Base-by-base conservation (phyloP, 176 grass and related monocot species). In the Chrysopogon serrulatus region DNA sequence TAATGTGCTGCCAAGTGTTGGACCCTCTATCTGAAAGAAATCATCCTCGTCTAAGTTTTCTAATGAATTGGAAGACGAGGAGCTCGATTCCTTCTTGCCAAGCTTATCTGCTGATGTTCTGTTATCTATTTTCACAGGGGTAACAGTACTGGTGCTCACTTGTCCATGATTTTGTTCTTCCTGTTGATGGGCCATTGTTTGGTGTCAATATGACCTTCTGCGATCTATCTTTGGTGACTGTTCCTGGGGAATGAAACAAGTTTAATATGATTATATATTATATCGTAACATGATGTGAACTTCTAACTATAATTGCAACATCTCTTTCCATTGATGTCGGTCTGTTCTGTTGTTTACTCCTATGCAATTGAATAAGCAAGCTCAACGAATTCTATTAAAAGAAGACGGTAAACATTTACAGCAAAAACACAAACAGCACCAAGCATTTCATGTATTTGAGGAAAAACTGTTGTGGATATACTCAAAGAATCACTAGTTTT, bases 11-110 rank as follows among this genome's bases (percentile, higher is more conserved):
- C 44, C 57, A 15, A 87, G 33, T 33, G 64, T 23, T 27, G 85
- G 62, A 8, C 71, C 84, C 18, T 90, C 88, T 32, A 90, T 68
- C 56, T 90, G 84, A 33, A 90, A 87, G 81, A 93, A 87, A 81
- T 83, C 88, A 53, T 89, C 91, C 8, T 90, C 88, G 1, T 79
- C 82, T 26, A 75, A 82, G 34, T 82, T 61, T 17, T 75, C 88
- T 21, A 78, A 90, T 23, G 88, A 89, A 10, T 43, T 33, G 19
- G 84, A 89, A 59, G 71, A 90, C 18, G 85, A 69, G 15, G 36
- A 66, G 33, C 61, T 36, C 3, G 28, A 26, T 44, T 63, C 30
- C 47, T 88, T 70, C 49, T 78, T 51, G 19, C 61, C 47, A 1
- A 39, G 27, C 30, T 82, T 85, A 40, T 80, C 6, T 83, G 19